Percentiles rank a stretch among this genome's conserved stretches.
Evolutionary conservation across 176 grass and related monocot genomes (phyloP).

Genomic region (Otatea glauca): DNA sequence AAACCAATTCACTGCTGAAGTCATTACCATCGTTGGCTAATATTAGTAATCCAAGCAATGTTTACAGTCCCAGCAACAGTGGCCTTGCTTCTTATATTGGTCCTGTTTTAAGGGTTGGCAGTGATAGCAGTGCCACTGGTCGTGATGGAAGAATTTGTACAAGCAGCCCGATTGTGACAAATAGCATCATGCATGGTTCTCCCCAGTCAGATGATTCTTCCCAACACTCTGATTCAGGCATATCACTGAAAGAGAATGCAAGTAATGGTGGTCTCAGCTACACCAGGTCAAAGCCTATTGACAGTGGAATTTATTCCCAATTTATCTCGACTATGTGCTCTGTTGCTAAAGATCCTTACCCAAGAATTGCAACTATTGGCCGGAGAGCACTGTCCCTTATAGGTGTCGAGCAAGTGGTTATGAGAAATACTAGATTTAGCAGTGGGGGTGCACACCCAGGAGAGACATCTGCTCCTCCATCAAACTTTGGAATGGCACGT

Average conservation of each 20-base stretch:
- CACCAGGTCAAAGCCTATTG: conserved; percentile 57
- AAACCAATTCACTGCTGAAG: conserved; percentile 73
- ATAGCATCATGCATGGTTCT: conserved; percentile 76
- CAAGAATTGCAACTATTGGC: conserved; percentile 73
- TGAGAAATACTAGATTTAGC: conserved; percentile 77
- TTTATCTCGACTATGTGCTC: conserved; percentile 83
- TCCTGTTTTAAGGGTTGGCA: conserved; percentile 83
- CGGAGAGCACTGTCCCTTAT: conserved; percentile 78
- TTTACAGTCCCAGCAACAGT: conserved; percentile 53
- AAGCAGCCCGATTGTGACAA: conserved; percentile 68
- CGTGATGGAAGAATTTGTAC: conserved; percentile 76
- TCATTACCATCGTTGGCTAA: conserved; percentile 85
- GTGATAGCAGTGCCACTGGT: conserved; percentile 65
- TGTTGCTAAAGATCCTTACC: conserved; percentile 90
- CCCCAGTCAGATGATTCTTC: conserved; percentile 97
- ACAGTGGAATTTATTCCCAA: conserved; percentile 71
- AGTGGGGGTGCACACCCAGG: conserved; percentile 58
- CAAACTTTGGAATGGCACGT: conserved; percentile 82
- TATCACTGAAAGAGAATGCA: conserved; percentile 68
- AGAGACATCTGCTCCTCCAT: conserved; percentile 65
- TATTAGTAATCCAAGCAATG: conserved; percentile 64
- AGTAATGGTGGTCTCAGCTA: conserved; percentile 74
- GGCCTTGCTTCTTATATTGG: conserved; percentile 68
- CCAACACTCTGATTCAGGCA: conserved; percentile 87
- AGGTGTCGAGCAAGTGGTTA: conserved; percentile 82